Evolutionary conservation across 2,329 filamentous ascomycete species (phyloP).

Genomic region (Aquanectria penicillioides): DNA sequence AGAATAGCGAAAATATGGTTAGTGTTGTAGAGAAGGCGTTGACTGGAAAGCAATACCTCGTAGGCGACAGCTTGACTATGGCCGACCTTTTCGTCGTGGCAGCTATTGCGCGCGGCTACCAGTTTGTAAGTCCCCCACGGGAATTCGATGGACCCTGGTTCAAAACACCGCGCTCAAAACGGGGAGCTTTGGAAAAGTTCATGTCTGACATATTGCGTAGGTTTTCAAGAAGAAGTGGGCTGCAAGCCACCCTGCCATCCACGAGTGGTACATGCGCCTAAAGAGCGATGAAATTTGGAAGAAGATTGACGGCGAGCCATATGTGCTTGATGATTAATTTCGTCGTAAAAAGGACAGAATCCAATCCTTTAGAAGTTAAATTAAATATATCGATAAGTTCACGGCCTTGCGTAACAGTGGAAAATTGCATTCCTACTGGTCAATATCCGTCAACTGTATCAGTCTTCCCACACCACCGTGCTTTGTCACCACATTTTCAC

Average conservation of each 20-base stretch:
- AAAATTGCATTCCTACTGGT: no score
- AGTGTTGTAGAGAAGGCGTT: conserved; percentile 18
- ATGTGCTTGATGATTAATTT: conserved; percentile 13
- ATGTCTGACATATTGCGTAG: neutral
- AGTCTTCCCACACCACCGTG: no score
- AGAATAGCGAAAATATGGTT: conserved; percentile 22
- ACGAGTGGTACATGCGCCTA: conserved; percentile 16
- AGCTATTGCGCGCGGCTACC: conserved; percentile 17
- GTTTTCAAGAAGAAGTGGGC: conserved; percentile 23
- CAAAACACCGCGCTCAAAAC: no score
- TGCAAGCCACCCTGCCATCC: conserved; percentile 17
- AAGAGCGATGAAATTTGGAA: conserved; percentile 24
- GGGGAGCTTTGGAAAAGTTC: no score
- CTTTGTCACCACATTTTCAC: no score
- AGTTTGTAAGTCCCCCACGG: conserved; percentile 20
- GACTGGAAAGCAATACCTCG: conserved; percentile 12
- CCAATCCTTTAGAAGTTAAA: neutral
- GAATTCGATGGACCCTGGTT: no score
- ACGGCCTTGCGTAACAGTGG: no score
- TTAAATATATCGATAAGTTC: neutral
- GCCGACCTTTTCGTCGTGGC: conserved; percentile 21
- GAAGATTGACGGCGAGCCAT: conserved; percentile 25
- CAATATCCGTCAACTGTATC: no score
- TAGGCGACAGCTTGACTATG: conserved; percentile 14
- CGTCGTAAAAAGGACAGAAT: no score